These are phyloP conservation scores for Gracilaria caudata DNA, from an alignment of 23 red algal genomes.

Conservation along the genomic window DNA sequence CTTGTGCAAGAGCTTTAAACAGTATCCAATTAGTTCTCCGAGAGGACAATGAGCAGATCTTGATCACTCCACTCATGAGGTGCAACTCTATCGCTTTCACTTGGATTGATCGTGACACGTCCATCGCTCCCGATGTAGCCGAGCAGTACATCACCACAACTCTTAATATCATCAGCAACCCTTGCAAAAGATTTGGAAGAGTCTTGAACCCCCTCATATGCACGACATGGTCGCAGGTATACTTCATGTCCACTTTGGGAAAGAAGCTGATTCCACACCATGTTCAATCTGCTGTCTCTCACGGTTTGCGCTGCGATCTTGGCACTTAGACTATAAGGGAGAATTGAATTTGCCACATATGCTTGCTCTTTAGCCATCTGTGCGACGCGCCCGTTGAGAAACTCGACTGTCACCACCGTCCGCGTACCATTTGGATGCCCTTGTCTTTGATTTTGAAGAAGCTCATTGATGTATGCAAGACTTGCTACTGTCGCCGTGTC, in stretches of 20 bases:
- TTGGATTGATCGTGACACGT: slow-evolving; percentile 45
- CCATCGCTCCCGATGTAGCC: slow-evolving; percentile 39
- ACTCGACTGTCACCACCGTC: slow-evolving; percentile 65
- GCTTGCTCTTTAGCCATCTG: slow-evolving; percentile 57
- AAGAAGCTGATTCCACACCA: slow-evolving; percentile 65
- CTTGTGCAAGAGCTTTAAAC: too few relatives aligned
- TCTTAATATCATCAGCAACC: not conserved
- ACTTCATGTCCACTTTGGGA: slow-evolving; percentile 67
- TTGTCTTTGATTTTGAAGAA: slow-evolving; percentile 10
- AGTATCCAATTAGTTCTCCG: slow-evolving; percentile 36
- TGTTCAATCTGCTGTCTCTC: slow-evolving; percentile 61
- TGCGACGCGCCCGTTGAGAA: slow-evolving; percentile 52
- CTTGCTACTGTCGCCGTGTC: slow-evolving; percentile 60
- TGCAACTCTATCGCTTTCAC: not conserved
- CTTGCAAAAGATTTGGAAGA: slow-evolving; percentile 18
- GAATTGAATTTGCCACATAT: slow-evolving; percentile 54
- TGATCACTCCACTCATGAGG: slow-evolving; percentile 21
- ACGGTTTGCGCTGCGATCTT: slow-evolving; percentile 74
- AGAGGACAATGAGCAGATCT: slow-evolving; percentile 50
- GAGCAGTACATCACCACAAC: slow-evolving; percentile 31
- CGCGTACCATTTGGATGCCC: not conserved
- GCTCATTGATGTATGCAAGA: slow-evolving; percentile 64
- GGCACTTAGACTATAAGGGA: slow-evolving; percentile 61
- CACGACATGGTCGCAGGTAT: slow-evolving; percentile 48
- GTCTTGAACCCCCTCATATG: slow-evolving; percentile 19